phyloP scores from a whole-genome alignment of 805 yeast species.

The Hanseniaspora pseudoguilliermondii region DNA sequence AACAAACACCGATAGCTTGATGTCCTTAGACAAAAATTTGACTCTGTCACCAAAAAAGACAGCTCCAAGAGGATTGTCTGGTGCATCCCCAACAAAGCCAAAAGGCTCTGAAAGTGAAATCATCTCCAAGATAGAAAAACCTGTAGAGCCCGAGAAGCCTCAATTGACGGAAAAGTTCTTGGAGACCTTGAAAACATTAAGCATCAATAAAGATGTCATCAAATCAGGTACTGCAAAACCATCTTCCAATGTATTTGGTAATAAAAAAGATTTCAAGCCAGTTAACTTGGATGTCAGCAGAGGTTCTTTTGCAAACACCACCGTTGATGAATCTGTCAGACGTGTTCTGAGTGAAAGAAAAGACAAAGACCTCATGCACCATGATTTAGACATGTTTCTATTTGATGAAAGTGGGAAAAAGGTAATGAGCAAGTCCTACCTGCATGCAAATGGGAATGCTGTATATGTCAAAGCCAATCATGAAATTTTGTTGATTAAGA shows the following conservation, averaged over 20 bases:
- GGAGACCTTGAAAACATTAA: background rate
- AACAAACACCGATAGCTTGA: background rate
- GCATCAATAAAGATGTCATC: background rate
- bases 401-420: background rate
- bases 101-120: background rate
- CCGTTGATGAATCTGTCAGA: background rate
- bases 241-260: slow-evolving; percentile 13
- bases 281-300: background rate
- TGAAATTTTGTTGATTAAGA: background rate
- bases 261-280: background rate
- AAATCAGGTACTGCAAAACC: background rate
- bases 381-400: slow-evolving; percentile 16
- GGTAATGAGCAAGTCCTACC: background rate
- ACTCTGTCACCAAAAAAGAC: slow-evolving; percentile 1
- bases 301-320: background rate
- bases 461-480: background rate
- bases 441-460: background rate
- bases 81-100: slow-evolving; percentile 8
- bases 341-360: background rate
- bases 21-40: background rate
- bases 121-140: background rate
- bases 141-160: background rate
- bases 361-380: background rate
- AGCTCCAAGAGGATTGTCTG: slow-evolving; percentile 4
- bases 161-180: background rate